Evolutionary conservation across 2,329 filamentous ascomycete species (phyloP).

Genomic region (Rutstroemia sydowiana): DNA sequence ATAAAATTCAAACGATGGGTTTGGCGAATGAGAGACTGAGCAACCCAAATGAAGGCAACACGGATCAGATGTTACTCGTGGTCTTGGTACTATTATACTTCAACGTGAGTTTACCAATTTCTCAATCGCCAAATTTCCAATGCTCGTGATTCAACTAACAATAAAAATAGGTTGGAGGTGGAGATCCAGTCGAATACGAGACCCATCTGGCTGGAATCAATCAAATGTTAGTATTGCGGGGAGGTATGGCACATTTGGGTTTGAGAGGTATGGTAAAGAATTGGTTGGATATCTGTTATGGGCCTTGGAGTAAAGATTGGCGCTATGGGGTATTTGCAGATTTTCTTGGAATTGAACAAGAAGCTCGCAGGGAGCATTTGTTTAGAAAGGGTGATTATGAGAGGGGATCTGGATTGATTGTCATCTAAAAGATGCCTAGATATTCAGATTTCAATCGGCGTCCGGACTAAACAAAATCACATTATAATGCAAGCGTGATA

Average conservation of each 20-base stretch:
- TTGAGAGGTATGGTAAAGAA: slow-evolving; percentile 19
- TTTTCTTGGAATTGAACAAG: background rate
- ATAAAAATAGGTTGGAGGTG: slow-evolving; percentile 14
- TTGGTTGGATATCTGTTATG: slow-evolving; percentile 16
- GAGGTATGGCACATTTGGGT: slow-evolving; percentile 14
- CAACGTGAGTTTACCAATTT: slow-evolving; percentile 11
- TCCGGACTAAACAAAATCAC: no score
- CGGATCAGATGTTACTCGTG: slow-evolving; percentile 21
- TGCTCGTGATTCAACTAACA: background rate
- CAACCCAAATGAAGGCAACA: slow-evolving; percentile 8
- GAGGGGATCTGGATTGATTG: background rate
- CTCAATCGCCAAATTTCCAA: background rate
- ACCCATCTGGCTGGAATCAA: slow-evolving; percentile 20
- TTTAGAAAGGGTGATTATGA: background rate
- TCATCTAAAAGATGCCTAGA: no score
- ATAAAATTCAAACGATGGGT: slow-evolving; percentile 19
- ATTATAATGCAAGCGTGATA: no score
- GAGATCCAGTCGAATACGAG: slow-evolving; percentile 18
- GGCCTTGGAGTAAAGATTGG: slow-evolving; percentile 19
- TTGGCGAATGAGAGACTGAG: slow-evolving; percentile 18
- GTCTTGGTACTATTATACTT: slow-evolving; percentile 20
- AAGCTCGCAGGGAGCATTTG: background rate
- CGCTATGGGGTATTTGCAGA: slow-evolving; percentile 3
- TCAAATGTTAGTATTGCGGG: slow-evolving; percentile 19
- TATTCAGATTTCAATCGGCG: no score